Base-by-base conservation (phyloP, 2,329 filamentous ascomycete genomes). In the Colletotrichum higginsianum region DNA sequence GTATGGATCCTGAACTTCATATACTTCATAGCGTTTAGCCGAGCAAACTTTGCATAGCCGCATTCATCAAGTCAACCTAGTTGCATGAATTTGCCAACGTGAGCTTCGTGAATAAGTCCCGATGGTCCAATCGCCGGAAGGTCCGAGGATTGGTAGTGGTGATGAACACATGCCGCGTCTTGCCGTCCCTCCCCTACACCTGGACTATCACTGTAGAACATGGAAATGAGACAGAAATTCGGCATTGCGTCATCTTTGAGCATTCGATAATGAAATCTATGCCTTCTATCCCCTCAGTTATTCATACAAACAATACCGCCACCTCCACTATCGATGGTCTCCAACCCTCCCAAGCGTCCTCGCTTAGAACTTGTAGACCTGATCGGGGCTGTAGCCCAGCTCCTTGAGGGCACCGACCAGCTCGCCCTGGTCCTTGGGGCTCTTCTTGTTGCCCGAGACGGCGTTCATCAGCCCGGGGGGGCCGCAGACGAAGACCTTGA, bases 401-500 rank as follows among this genome's bases (percentile, higher is more conserved):
- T 98, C 94, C 85, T 94, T 92, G 75, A 99, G 86, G 75, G 92
- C 86, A 74, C 94, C 96, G 11, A 86, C 86, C 75, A 99, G 87
- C 85, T 98, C 96, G 76, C 96, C 96, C 86, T 99, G 96, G 82
- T 99, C 95, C 78, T 90, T 88, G n/a, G 95, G 95, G 84, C 93
- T 96, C 82, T 92, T 92, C 93, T 99, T 98, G 79, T 85, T 84
- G 44, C 96, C 96, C 47, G 93, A 96, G 76, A 98, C 91, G 71
- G 95, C 93, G 83, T 98, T 97, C 91, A 98, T 98, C 88, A 98
- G 82, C 52, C 92, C 93, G 3, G 96, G 95, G 15, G 96, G 96
- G 0, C 96, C 96, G 83, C 96, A 98, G 47, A 99, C 94, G 79
- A 99, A 98, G 74, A 98, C 84, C 91, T 98, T 98, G 86, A 98